A percentile compares a stretch with the other conserved stretches of the same genome.
These are phyloP conservation scores for Dicorynia guianensis DNA, from an alignment of 306 rosid species.

Conservation along the genomic window DNA sequence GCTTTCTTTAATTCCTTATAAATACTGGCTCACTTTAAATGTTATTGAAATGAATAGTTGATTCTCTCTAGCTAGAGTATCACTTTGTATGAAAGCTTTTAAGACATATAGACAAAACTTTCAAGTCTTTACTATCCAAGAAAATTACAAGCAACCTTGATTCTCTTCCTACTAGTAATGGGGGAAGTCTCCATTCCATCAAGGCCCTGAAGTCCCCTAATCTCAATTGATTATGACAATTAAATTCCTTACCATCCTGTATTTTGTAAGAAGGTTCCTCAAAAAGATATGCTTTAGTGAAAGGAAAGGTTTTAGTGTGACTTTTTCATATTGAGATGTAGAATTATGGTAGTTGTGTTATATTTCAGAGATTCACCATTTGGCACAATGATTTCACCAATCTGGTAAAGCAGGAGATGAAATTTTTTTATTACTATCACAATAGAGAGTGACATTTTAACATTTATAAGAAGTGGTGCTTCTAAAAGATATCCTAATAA, in stretches of 20 bases:
- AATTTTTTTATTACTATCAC: constrained; percentile 9
- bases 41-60: neutral
- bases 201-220: neutral
- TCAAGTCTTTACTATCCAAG: too few species aligned
- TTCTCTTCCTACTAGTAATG: too few species aligned
- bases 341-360: constrained; percentile 25
- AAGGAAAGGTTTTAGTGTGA: constrained; percentile 11
- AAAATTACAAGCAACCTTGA: too few species aligned
- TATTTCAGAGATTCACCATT: constrained; percentile 33
- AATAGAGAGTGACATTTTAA: constrained; percentile 25
- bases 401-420: constrained; percentile 38
- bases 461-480: constrained; percentile 33
- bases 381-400: constrained; percentile 29
- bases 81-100: neutral
- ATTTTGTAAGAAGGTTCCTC: constrained; percentile 25
- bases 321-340: constrained; percentile 19
- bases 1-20: constrained; percentile 11
- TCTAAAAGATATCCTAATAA: constrained; percentile 31
- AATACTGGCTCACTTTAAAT: neutral
- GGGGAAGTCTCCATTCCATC: too few species aligned
- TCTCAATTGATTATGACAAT: neutral
- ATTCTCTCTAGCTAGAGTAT: neutral
- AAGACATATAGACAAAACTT: constrained; percentile 15
- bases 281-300: constrained; percentile 9
- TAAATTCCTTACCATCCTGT: neutral